These are phyloP conservation scores for Nemania sp. DNA, from an alignment of 2,329 filamentous ascomycete genomes.

Conservation along the genomic window DNA sequence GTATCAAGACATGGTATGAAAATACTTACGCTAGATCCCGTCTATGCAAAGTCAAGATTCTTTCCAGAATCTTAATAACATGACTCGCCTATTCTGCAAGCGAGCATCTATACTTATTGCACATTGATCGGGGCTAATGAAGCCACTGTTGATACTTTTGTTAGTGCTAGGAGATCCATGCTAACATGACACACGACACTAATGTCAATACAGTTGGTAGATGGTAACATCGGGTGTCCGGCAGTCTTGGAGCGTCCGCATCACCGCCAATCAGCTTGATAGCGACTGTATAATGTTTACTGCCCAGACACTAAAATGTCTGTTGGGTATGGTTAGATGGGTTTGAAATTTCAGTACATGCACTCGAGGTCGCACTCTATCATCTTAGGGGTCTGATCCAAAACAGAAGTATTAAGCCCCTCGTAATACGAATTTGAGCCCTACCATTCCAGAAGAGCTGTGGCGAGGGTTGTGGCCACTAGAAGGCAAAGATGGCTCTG, in stretches of 20 bases:
- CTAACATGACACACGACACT: background rate
- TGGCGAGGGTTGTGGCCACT: background rate
- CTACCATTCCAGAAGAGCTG: background rate
- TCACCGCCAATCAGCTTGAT: background rate
- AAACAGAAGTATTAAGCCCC: too few species aligned
- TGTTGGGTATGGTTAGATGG: background rate
- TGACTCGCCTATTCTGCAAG: conserved; percentile 11
- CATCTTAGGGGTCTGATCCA: too few species aligned
- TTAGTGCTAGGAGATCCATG: background rate
- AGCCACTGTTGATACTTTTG: background rate
- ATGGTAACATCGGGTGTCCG: conserved; percentile 8
- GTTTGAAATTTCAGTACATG: background rate
- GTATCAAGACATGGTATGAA: too few species aligned
- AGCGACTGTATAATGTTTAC: background rate
- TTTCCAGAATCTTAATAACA: background rate
- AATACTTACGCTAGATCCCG: too few species aligned
- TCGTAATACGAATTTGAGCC: background rate
- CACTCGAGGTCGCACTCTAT: too few species aligned
- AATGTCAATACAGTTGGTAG: background rate
- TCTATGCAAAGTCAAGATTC: conserved; percentile 4
- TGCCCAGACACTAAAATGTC: conserved; percentile 1
- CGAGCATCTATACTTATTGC: conserved; percentile 15
- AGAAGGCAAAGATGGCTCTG: too few species aligned
- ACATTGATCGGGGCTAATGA: background rate
- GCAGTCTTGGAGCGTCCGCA: background rate